phyloP scores from a whole-genome alignment of 2,329 filamentous ascomycete genomes.

The Cryphonectria naterciae region DNA sequence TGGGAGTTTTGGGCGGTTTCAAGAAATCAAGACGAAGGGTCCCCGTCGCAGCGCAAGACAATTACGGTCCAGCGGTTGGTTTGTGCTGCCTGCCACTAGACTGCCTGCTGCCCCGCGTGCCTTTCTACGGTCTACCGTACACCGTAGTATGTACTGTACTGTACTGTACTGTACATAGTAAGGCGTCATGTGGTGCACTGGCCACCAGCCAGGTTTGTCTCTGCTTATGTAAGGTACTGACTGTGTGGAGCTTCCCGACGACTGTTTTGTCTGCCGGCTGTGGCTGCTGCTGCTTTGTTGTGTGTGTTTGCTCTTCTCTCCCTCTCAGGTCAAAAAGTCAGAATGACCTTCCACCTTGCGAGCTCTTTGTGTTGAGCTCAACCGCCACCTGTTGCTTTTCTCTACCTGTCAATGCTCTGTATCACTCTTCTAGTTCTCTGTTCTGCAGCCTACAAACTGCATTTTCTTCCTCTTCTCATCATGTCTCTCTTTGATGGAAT shows the following conservation, averaged over 20 bases:
- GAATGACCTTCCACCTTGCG: not conserved
- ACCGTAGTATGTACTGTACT: no score
- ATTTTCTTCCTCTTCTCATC: not conserved
- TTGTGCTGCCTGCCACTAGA: not conserved
- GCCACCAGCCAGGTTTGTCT: not conserved
- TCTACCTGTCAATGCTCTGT: not conserved
- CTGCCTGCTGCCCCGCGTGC: not conserved
- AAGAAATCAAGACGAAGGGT: not conserved
- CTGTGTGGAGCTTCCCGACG: not conserved
- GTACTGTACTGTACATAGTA: not conserved
- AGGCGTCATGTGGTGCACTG: constrained; percentile 1
- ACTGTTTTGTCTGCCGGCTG: no score
- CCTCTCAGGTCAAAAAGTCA: no score
- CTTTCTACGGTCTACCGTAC: not conserved
- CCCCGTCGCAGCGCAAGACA: not conserved
- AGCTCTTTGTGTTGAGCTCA: not conserved
- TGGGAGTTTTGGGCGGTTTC: constrained; percentile 3
- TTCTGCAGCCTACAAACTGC: no score
- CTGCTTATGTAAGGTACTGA: not conserved
- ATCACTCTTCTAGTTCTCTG: not conserved
- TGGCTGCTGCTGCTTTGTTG: not conserved
- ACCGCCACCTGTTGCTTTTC: not conserved
- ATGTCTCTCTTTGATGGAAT: not conserved
- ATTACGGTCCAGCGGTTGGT: not conserved
- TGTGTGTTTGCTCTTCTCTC: not conserved